Percentiles rank a stretch among this genome's conserved stretches.
Conservation (phyloP, 2,329 filamentous ascomycete species). For the Dactylellina sp. region DNA sequence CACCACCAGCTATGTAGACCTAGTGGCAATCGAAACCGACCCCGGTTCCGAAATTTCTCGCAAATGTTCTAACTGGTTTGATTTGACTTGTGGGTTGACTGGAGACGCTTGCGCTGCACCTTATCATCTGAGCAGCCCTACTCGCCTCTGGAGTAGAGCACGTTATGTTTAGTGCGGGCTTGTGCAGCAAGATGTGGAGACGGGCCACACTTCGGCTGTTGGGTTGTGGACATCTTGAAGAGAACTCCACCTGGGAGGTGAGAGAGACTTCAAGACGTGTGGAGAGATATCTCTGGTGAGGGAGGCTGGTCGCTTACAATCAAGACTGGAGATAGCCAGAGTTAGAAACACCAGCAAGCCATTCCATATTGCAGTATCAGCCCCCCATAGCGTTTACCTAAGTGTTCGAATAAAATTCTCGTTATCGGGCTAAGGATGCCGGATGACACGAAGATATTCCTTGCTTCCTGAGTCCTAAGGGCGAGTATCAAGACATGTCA, state of each 20-base stretch:
- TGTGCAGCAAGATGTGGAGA: slow-evolving; percentile 43
- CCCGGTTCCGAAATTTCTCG: not conserved
- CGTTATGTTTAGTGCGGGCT: slow-evolving; percentile 46
- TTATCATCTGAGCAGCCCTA: slow-evolving; percentile 52
- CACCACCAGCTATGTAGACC: not conserved
- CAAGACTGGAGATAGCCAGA: not conserved
- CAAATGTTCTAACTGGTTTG: not conserved
- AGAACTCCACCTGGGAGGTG: slow-evolving; percentile 27
- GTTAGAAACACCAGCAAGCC: not conserved
- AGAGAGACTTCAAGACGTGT: not conserved
- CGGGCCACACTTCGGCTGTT: slow-evolving; percentile 25
- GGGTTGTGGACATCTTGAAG: slow-evolving; percentile 16
- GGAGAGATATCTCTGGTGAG: too few relatives aligned
- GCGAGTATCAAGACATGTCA: slow-evolving; percentile 17
- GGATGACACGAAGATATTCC: slow-evolving; percentile 33
- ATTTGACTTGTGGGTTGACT: slow-evolving; percentile 13
- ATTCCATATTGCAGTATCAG: too few relatives aligned
- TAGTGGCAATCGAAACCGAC: not conserved
- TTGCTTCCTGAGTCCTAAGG: slow-evolving; percentile 13
- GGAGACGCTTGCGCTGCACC: slow-evolving; percentile 33
- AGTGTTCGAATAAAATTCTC: not conserved
- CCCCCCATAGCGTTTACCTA: not conserved
- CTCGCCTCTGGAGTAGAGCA: slow-evolving; percentile 15
- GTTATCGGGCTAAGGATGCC: slow-evolving; percentile 13
- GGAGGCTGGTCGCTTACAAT: not conserved